phyloP scores from a whole-genome alignment of 2,329 filamentous ascomycete species.

The Sclerotinia sclerotiorum region DNA sequence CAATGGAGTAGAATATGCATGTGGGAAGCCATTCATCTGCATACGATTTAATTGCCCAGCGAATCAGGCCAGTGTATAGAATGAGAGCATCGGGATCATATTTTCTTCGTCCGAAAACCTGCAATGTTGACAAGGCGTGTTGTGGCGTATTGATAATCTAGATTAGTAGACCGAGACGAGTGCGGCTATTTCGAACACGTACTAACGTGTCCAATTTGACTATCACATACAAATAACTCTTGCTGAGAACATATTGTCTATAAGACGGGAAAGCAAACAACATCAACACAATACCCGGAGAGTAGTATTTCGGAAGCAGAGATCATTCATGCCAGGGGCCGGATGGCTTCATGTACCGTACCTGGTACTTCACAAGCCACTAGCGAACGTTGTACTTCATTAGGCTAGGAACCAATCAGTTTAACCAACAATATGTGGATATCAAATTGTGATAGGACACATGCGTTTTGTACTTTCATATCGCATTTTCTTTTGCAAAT shows the following conservation, averaged over 20 bases:
- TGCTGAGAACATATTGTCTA: neutral
- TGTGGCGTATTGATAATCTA: neutral
- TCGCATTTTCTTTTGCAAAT: neutral
- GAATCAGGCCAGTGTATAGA: neutral
- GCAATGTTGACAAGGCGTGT: neutral
- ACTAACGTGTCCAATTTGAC: neutral
- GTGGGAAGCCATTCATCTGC: neutral
- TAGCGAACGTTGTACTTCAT: conserved; percentile 9
- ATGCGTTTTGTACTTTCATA: conserved; percentile 11
- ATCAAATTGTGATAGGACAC: neutral
- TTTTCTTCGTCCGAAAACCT: neutral
- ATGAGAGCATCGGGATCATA: neutral
- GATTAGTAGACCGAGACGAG: neutral
- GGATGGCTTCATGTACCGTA: neutral
- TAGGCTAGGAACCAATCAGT: neutral
- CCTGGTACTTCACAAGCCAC: neutral
- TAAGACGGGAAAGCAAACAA: neutral
- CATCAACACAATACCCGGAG: neutral
- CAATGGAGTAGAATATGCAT: neutral
- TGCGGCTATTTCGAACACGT: conserved; percentile 1
- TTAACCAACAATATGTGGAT: neutral
- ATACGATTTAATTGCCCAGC: neutral
- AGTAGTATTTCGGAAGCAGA: neutral
- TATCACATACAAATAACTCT: too few species aligned
- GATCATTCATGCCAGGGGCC: neutral